A percentile compares a stretch with the other conserved stretches of the same genome.
phyloP scores from a whole-genome alignment of 352 stramenopile genomes.

The Pythium sukuiense region DNA sequence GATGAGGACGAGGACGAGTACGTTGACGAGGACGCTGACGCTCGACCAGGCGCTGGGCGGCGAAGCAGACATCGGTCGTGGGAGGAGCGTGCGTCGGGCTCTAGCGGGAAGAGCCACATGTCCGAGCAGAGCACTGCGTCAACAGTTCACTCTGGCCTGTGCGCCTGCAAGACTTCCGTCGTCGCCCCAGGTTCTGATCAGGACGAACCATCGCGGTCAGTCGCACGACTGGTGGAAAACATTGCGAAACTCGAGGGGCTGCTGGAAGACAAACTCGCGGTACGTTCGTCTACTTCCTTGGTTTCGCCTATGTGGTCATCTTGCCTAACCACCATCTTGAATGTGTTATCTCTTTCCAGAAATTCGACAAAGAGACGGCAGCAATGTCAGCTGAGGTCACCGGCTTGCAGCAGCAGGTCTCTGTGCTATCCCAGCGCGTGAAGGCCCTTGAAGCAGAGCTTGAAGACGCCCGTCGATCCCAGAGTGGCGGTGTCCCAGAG shows the following conservation, averaged over 20 bases:
- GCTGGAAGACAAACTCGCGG: conserved; percentile 21
- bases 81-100: conserved; percentile 1
- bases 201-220: conserved; percentile 2
- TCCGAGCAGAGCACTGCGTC: conserved; percentile 17
- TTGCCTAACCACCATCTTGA: background rate
- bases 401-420: conserved; percentile 18
- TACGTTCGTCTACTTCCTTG: background rate
- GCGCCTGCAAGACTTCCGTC: conserved; percentile 1
- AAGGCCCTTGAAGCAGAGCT: conserved; percentile 24
- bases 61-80: conserved; percentile 6
- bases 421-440: conserved; percentile 17
- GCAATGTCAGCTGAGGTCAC: conserved; percentile 15
- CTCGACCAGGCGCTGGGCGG: background rate
- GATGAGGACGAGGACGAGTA: conserved; percentile 23
- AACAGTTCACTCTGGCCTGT: conserved; percentile 6
- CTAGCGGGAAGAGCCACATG: conserved; percentile 8
- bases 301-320: too few relatives aligned
- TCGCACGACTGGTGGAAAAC: conserved; percentile 1
- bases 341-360: conserved; percentile 9
- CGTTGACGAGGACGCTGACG: conserved; percentile 13
- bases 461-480: conserved; percentile 14
- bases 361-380: conserved; percentile 3
- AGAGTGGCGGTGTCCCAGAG: background rate
- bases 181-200: background rate
- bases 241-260: conserved; percentile 23